Percentiles rank a stretch among this genome's conserved stretches.
Evolutionary conservation across 2,329 filamentous ascomycete species (phyloP).

Genomic region (Beauveria australis): DNA sequence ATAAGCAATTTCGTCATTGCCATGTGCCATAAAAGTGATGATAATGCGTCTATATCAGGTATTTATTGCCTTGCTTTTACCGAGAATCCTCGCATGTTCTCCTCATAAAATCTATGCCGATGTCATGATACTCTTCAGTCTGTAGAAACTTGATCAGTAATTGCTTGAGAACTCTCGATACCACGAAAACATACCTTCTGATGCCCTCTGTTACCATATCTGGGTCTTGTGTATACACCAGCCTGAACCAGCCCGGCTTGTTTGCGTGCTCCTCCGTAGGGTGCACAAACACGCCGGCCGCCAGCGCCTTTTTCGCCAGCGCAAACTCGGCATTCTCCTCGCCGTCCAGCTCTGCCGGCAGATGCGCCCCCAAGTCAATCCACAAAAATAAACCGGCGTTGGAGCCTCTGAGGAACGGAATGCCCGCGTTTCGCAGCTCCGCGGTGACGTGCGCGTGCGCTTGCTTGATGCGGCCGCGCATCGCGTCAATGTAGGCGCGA

Average conservation of each 20-base stretch:
- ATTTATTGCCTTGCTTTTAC: too few species aligned
- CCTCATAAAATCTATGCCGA: neutral
- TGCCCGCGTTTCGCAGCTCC: constrained; percentile 30
- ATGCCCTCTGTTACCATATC: constrained; percentile 29
- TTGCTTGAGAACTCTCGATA: too few species aligned
- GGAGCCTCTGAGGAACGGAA: constrained; percentile 34
- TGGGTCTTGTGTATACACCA: constrained; percentile 41
- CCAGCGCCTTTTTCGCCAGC: constrained; percentile 34
- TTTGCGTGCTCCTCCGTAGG: constrained; percentile 37
- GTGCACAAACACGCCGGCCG: constrained; percentile 42
- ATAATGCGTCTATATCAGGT: neutral
- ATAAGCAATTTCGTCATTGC: neutral
- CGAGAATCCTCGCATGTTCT: neutral
- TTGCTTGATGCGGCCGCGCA: constrained; percentile 29
- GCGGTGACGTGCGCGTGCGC: constrained; percentile 31
- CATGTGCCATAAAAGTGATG: too few species aligned
- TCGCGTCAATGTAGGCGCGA: constrained; percentile 32
- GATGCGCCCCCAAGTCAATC: constrained; percentile 39
- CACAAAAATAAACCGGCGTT: constrained; percentile 53
- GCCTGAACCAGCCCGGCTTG: constrained; percentile 42
- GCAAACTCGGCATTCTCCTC: constrained; percentile 32
- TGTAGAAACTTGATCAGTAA: neutral
- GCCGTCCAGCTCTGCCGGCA: constrained; percentile 23
- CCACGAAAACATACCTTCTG: constrained; percentile 19
- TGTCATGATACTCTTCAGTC: neutral